Evolutionary conservation across 148 eudicot genomes (phyloP).

Genomic region (Bassia scoparia): DNA sequence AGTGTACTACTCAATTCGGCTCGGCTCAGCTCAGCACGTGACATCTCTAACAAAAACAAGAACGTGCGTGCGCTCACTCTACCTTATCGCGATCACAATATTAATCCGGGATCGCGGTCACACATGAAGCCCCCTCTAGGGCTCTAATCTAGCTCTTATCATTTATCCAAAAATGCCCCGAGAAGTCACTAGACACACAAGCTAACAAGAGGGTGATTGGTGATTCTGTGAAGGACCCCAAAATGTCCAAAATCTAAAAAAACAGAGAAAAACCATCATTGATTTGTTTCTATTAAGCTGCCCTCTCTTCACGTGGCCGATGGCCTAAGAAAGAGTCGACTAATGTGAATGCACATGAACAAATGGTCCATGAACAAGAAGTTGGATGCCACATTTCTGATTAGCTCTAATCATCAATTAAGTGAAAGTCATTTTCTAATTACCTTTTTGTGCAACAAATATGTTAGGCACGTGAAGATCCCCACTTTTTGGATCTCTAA

Average conservation of each 20-base stretch:
- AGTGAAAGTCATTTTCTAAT: not conserved
- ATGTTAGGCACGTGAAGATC: conserved; percentile 20
- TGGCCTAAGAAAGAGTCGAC: not conserved
- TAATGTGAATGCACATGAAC: not conserved
- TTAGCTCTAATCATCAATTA: not conserved
- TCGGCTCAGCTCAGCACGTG: too few species aligned
- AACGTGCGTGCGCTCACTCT: too few species aligned
- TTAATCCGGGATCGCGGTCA: too few species aligned
- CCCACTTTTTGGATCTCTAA: conserved; percentile 4
- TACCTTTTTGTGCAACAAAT: not conserved
- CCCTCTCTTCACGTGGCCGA: conserved; percentile 6
- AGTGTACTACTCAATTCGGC: too few species aligned
- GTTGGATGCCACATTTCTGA: not conserved
- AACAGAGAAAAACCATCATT: not conserved
- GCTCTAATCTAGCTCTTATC: too few species aligned
- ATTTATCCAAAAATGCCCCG: too few species aligned
- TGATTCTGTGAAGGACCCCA: conserved; percentile 3
- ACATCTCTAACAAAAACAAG: too few species aligned
- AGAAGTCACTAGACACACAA: too few species aligned
- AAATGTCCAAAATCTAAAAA: conserved; percentile 10
- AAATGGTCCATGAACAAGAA: not conserved
- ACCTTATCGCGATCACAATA: too few species aligned
- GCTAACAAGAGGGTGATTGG: too few species aligned
- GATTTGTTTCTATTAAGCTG: not conserved
- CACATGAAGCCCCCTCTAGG: too few species aligned